phyloP scores from a whole-genome alignment of 2,329 filamentous ascomycete genomes.

The Hymenoscyphus occultus region DNA sequence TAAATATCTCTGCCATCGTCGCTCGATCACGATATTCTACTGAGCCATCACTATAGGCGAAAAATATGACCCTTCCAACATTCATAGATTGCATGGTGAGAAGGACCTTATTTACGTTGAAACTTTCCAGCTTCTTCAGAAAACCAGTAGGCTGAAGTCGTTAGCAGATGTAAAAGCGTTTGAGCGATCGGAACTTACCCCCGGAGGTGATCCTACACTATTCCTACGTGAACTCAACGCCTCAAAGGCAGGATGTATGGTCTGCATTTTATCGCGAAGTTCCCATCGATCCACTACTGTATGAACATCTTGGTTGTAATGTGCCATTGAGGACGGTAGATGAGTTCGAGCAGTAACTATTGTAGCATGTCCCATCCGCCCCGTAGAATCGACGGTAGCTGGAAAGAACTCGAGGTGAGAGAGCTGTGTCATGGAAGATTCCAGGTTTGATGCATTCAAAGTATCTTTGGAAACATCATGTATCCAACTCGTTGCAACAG shows the following conservation, averaged over 20 bases:
- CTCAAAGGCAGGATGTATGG: conserved; percentile 72
- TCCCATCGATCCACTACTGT: conserved; percentile 85
- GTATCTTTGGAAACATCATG: conserved; percentile 25
- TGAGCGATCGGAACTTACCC: conserved; percentile 26
- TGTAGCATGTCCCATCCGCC: conserved; percentile 46
- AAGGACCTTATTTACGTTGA: conserved; percentile 67
- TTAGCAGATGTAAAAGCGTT: conserved; percentile 17
- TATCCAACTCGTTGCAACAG: conserved; percentile 56
- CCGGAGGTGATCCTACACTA: conserved; percentile 38
- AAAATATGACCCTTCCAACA: conserved; percentile 67
- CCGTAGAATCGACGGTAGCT: conserved; percentile 54
- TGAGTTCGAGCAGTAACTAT: conserved; percentile 73
- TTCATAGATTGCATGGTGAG: conserved; percentile 66
- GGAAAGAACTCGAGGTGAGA: conserved; percentile 75
- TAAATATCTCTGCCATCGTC: conserved; percentile 66
- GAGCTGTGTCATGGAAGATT: conserved; percentile 57
- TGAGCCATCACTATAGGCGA: conserved; percentile 76
- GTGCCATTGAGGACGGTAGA: conserved; percentile 49
- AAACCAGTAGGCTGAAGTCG: conserved; percentile 40
- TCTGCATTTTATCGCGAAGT: conserved; percentile 61
- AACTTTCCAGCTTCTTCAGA: conserved; percentile 65
- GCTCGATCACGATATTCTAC: conserved; percentile 76
- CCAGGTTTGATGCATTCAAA: conserved; percentile 43
- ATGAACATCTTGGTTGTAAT: conserved; percentile 61
- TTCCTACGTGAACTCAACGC: conserved; percentile 67